A percentile compares a stretch with the other conserved stretches of the same genome.
phyloP scores from a whole-genome alignment of 192 early-diverging fungal genomes.

The Coemansia sp. region DNA sequence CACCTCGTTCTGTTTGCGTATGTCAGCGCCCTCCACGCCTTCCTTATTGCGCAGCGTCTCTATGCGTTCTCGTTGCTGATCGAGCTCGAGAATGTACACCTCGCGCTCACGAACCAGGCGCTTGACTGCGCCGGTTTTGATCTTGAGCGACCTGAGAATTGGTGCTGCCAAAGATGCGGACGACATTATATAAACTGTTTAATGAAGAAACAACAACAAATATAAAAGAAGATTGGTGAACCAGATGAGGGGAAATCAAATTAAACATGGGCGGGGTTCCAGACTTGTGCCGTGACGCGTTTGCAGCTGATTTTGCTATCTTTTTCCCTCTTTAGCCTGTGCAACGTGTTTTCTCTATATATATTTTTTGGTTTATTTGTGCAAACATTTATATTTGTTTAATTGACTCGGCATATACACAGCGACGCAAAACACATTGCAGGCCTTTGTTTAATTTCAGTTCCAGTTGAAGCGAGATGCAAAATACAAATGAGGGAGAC shows the following conservation, averaged over 20 bases:
- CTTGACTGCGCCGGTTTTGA: conserved; percentile 43
- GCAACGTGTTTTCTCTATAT: not conserved
- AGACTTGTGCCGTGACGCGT: not conserved
- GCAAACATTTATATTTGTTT: not conserved
- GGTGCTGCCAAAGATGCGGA: conserved; percentile 2
- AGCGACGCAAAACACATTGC: not conserved
- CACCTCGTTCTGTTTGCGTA: conserved; percentile 55
- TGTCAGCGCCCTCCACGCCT: conserved; percentile 29
- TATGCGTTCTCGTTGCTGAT: conserved; percentile 26
- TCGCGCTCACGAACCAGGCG: conserved; percentile 42
- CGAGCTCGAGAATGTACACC: conserved; percentile 26
- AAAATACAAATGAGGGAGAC: conserved; percentile 20
- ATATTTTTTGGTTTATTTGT: not conserved
- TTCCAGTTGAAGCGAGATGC: conserved; percentile 15
- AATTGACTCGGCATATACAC: not conserved
- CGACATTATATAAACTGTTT: not conserved
- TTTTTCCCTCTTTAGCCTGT: conserved; percentile 2
- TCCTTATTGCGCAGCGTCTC: conserved; percentile 17
- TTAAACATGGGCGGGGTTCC: not conserved
- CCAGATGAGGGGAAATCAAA: conserved; percentile 7
- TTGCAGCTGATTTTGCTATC: not conserved
- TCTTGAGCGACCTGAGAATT: conserved; percentile 34
- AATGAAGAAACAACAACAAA: not conserved
- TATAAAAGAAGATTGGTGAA: not conserved
- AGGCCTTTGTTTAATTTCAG: not conserved